A percentile compares a stretch with the other conserved stretches of the same genome.
phyloP scores from a whole-genome alignment of 2,329 filamentous ascomycete species.

The Colletotrichum spinosum region DNA sequence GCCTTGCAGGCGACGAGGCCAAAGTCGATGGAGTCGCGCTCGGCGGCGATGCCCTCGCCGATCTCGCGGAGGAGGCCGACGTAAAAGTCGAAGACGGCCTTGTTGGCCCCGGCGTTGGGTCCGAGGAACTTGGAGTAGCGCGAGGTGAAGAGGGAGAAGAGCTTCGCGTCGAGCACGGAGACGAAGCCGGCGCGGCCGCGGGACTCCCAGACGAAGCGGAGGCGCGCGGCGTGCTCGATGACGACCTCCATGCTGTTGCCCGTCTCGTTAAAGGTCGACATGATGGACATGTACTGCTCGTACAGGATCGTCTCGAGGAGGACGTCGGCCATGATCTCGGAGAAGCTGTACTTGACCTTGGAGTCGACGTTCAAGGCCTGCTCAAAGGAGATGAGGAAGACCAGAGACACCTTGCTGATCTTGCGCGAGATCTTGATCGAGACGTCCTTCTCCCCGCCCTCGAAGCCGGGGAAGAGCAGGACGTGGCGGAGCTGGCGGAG shows the following conservation, averaged over 20 bases:
- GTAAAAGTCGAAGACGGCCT: conserved; percentile 52
- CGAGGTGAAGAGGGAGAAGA: conserved; percentile 52
- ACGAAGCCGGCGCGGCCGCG: conserved; percentile 51
- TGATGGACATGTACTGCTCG: conserved; percentile 47
- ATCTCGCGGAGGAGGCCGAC: conserved; percentile 53
- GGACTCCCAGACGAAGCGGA: conserved; percentile 49
- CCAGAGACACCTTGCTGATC: conserved; percentile 51
- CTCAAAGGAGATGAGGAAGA: conserved; percentile 60
- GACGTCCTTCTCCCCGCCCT: conserved; percentile 41
- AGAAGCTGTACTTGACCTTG: conserved; percentile 48
- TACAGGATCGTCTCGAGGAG: conserved; percentile 53
- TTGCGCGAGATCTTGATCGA: conserved; percentile 51
- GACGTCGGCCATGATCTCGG: conserved; percentile 54
- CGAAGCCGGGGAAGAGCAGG: conserved; percentile 58
- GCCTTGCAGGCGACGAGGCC: conserved; percentile 52
- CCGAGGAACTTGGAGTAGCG: conserved; percentile 45
- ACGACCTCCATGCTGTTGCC: conserved; percentile 43
- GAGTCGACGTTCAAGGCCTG: conserved; percentile 50
- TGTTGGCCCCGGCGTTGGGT: conserved; percentile 41
- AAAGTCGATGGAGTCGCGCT: conserved; percentile 49
- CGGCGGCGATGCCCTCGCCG: conserved; percentile 45
- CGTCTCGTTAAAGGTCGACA: conserved; percentile 41
- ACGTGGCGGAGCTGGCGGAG: conserved; percentile 62
- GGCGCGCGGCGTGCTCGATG: conserved; percentile 52
- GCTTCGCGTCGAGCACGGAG: conserved; percentile 49